Evolutionary conservation across 352 stramenopile genomes (phyloP).

Genomic region (Phytophthora fragariae): DNA sequence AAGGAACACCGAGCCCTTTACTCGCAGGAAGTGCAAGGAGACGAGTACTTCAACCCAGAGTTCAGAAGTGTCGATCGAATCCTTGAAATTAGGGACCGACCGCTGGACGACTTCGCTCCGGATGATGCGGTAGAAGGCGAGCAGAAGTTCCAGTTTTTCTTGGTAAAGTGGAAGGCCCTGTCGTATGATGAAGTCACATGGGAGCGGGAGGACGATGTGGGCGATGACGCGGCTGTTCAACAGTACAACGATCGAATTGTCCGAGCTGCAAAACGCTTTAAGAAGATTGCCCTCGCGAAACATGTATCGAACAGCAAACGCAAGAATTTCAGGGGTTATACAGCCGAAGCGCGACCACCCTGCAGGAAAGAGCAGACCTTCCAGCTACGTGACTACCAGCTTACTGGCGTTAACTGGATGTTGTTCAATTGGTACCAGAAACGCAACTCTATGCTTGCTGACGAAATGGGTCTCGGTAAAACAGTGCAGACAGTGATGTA

Average conservation of each 20-base stretch:
- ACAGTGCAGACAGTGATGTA: conserved; percentile 96
- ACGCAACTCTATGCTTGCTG: conserved; percentile 98
- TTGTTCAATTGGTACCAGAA: conserved; percentile 98
- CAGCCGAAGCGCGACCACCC: conserved; percentile 56
- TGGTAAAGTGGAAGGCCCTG: conserved; percentile 99
- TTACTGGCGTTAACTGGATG: conserved; percentile 99
- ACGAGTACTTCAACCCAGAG: conserved; percentile 93
- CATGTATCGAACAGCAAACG: conserved; percentile 47
- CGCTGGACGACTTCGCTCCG: conserved; percentile 71
- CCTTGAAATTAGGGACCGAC: conserved; percentile 84
- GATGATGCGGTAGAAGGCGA: conserved; percentile 50
- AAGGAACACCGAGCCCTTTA: conserved; percentile 69
- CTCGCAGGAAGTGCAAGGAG: conserved; percentile 59
- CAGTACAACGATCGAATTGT: conserved; percentile 82
- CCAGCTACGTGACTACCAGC: conserved; percentile 98
- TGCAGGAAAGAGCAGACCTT: conserved; percentile 70
- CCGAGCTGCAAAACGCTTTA: conserved; percentile 59
- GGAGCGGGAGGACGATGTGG: conserved; percentile 97
- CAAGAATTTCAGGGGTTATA: conserved; percentile 85
- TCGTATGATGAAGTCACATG: conserved; percentile 98
- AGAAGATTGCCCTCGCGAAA: conserved; percentile 51
- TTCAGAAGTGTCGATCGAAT: conserved; percentile 91
- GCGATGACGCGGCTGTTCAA: conserved; percentile 82
- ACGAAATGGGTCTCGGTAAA: conserved; percentile 99
- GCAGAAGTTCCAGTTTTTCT: conserved; percentile 91